Percentiles rank a stretch among this genome's conserved stretches.
Evolutionary conservation across 495 filamentous ascomycete species (phyloP).

Genomic region (Trichoderma reesei): DNA sequence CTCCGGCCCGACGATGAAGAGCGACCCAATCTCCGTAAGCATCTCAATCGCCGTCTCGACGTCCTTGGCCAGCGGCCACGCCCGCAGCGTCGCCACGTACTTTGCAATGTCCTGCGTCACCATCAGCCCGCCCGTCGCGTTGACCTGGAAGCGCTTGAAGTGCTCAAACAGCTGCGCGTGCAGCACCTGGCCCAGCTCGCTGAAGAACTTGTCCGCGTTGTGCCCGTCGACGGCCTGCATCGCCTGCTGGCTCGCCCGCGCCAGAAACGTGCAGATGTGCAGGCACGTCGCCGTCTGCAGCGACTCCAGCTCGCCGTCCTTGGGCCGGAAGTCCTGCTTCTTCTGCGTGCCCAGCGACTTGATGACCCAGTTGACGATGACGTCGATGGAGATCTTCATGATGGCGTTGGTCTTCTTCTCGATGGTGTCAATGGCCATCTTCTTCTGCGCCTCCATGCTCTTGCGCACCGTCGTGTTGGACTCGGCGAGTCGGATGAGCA

Average conservation of each 20-base stretch:
- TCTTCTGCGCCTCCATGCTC: constrained; percentile 81
- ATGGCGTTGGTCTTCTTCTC: constrained; percentile 85
- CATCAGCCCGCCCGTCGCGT: constrained; percentile 84
- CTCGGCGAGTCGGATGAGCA: constrained; percentile 81
- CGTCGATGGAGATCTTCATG: constrained; percentile 78
- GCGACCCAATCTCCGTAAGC: constrained; percentile 83
- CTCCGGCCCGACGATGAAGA: constrained; percentile 91
- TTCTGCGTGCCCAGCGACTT: constrained; percentile 72
- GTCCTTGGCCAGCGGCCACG: constrained; percentile 66
- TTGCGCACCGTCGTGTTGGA: constrained; percentile 81
- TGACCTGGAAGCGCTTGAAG: constrained; percentile 87
- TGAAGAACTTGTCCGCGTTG: constrained; percentile 67
- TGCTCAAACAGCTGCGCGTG: constrained; percentile 76
- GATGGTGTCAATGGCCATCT: constrained; percentile 58
- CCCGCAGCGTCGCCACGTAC: constrained; percentile 73
- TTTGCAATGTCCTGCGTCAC: constrained; percentile 91
- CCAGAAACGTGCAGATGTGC: constrained; percentile 66
- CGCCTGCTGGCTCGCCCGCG: constrained; percentile 49
- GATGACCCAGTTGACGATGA: constrained; percentile 65
- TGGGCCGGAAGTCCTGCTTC: constrained; percentile 86
- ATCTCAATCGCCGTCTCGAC: constrained; percentile 68
- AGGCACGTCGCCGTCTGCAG: constrained; percentile 82
- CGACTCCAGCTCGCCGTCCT: constrained; percentile 70
- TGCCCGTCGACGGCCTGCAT: constrained; percentile 61
- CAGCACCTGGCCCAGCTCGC: constrained; percentile 76